Conservation (phyloP, 805 yeast genomes). For the Cyberlindnera nakhonratchasimensis region DNA sequence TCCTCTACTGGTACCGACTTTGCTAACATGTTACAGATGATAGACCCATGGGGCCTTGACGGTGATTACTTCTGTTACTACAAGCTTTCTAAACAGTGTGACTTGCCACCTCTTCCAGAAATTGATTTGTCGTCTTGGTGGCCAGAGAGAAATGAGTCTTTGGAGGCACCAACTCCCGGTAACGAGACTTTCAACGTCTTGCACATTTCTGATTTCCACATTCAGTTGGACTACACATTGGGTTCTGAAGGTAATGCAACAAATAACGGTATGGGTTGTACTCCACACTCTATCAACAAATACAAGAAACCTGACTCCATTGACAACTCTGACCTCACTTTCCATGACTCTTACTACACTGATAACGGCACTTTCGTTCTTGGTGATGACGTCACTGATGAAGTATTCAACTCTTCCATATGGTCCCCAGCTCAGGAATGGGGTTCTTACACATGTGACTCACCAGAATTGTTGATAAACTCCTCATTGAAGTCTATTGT, state of each 20-base stretch:
- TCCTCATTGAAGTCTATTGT: constrained; percentile 47
- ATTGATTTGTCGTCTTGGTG: constrained; percentile 42
- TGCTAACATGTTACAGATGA: constrained; percentile 45
- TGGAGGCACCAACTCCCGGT: constrained; percentile 39
- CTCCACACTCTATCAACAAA: constrained; percentile 32
- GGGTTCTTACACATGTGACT: constrained; percentile 63
- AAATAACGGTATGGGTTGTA: constrained; percentile 52
- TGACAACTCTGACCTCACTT: constrained; percentile 24
- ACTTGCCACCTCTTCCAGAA: constrained; percentile 50
- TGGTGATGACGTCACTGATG: constrained; percentile 32
- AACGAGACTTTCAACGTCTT: constrained; percentile 54
- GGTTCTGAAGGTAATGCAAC: constrained; percentile 61
- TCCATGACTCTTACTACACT: constrained; percentile 31
- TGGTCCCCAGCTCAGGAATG: constrained; percentile 55
- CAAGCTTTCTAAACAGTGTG: constrained; percentile 43
- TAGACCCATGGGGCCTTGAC: constrained; percentile 51
- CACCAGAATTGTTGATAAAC: constrained; percentile 60
- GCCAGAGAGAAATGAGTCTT: constrained; percentile 42
- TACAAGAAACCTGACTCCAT: constrained; percentile 15
- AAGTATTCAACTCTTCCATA: constrained; percentile 34
- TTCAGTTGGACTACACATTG: constrained; percentile 49
- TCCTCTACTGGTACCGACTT: constrained; percentile 44
- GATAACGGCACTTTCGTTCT: constrained; percentile 29
- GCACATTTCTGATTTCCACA: constrained; percentile 65
- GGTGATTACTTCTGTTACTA: constrained; percentile 62